Conservation (phyloP, 768 basidiomycete genomes). For the Tephrocybe sp. region DNA sequence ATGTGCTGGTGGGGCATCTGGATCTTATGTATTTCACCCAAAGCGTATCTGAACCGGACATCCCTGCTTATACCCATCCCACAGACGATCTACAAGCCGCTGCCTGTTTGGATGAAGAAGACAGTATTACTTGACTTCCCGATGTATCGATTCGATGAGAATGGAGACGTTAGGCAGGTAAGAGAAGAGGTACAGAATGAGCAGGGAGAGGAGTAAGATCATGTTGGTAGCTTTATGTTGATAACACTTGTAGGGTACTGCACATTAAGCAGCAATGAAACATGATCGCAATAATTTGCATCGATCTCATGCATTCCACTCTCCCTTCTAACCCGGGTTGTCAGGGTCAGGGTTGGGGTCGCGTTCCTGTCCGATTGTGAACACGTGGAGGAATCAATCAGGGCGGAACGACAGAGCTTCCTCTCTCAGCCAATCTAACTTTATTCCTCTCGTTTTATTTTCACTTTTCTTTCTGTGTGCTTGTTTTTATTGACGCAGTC, state of each 20-base stretch:
- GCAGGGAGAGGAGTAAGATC: not conserved
- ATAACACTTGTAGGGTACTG: no score
- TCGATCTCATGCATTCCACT: no score
- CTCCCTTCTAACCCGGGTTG: no score
- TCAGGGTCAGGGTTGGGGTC: no score
- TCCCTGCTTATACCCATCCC: slow-evolving; percentile 65
- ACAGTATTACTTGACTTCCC: slow-evolving; percentile 62
- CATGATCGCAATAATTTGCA: no score
- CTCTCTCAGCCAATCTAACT: not conserved
- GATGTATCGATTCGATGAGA: slow-evolving; percentile 58
- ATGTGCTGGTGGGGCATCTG: slow-evolving; percentile 70
- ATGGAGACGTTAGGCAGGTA: slow-evolving; percentile 42
- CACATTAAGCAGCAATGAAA: no score
- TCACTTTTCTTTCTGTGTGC: slow-evolving; percentile 1
- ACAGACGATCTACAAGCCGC: slow-evolving; percentile 47
- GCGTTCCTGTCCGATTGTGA: not conserved
- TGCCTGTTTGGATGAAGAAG: slow-evolving; percentile 54
- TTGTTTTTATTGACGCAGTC: slow-evolving; percentile 2
- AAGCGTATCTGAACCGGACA: slow-evolving; percentile 53
- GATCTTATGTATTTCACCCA: slow-evolving; percentile 59
- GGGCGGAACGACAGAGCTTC: not conserved
- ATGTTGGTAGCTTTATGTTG: no score
- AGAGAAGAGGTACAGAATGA: slow-evolving; percentile 32
- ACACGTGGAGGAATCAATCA: slow-evolving; percentile 10
- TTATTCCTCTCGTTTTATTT: not conserved